phyloP scores from a whole-genome alignment of 2,329 filamentous ascomycete species.

The Colletotrichum gloeosporioides region DNA sequence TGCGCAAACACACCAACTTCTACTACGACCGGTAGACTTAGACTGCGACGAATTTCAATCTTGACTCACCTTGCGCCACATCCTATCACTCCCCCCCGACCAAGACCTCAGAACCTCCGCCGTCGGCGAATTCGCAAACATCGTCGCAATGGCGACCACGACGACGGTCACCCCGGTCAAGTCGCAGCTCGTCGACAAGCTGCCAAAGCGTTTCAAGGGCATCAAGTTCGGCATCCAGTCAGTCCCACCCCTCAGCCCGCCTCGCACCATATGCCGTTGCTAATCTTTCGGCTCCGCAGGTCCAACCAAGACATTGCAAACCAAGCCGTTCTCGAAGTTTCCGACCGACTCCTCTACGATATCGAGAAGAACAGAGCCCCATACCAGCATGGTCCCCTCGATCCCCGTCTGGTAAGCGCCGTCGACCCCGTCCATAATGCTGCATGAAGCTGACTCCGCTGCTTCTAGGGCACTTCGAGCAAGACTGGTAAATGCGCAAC shows the following conservation, averaged over 20 bases:
- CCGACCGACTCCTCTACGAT: slow-evolving; percentile 93
- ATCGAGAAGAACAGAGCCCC: slow-evolving; percentile 79
- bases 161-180: slow-evolving; percentile 59
- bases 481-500: slow-evolving; percentile 83
- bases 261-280: background rate
- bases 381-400: slow-evolving; percentile 84
- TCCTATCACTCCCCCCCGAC: background rate
- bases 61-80: slow-evolving; percentile 3
- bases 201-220: slow-evolving; percentile 90
- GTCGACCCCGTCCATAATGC: background rate
- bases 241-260: background rate
- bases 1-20: slow-evolving; percentile 10
- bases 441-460: background rate
- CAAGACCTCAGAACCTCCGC: background rate
- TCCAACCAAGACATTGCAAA: slow-evolving; percentile 95
- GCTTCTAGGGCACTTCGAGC: slow-evolving; percentile 76
- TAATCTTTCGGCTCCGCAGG: slow-evolving; percentile 44
- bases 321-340: slow-evolving; percentile 92
- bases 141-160: slow-evolving; percentile 21
- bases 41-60: background rate
- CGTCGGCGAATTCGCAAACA: background rate
- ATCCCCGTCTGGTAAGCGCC: slow-evolving; percentile 71
- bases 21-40: slow-evolving; percentile 10
- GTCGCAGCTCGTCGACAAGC: slow-evolving; percentile 86
- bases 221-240: slow-evolving; percentile 94